Base-by-base conservation (phyloP, 176 grass and related monocot genomes). In the Carex cristatella region DNA sequence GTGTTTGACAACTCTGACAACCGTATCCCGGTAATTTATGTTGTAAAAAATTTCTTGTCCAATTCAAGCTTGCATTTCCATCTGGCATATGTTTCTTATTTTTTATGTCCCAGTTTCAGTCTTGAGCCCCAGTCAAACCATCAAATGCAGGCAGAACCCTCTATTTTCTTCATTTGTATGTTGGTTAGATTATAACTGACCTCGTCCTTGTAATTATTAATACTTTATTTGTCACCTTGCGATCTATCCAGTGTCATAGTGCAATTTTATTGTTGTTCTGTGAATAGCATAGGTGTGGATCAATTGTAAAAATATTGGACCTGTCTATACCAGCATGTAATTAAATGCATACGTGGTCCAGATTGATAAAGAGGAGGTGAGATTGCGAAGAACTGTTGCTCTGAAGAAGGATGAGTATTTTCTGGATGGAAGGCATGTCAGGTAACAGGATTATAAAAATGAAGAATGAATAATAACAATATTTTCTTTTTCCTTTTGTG, bases 391-490 rank as follows among this genome's bases (percentile, higher is more conserved):
- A 85, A 95, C 93, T 19, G 88, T 98, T 79, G 93, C 86, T 92
- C 77, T 91, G 83, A 98, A 98, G 84, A 98, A 98, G 89, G 96
- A 98, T 87, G 96, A 98, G 65, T 98, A 98, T 84, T 95, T 94
- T 57, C 86, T 98, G 88, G 96, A 95, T 65, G 96, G 96, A 27
- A 95, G 91, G 84, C 93, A 95, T 84, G 91, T 94, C 81, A 98
- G 87, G 96, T 93, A 94, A 88, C 59, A 62, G 81, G 54, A 82
- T 62, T 66, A 84, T 62, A 81, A 67, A 87, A 86, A 70, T 19
- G 12, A 78, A 57, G 9, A 18, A 75, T 8, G 13, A 81, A 38
- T 53, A 68, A 68, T 35, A 66, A 65, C 32, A 70, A 44, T 72
- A 73, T 74, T 15, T 63, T 84, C 2, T 85, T 68, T 16, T 10